Conservation (phyloP, 768 basidiomycete species). For the Lentinula boryana region DNA sequence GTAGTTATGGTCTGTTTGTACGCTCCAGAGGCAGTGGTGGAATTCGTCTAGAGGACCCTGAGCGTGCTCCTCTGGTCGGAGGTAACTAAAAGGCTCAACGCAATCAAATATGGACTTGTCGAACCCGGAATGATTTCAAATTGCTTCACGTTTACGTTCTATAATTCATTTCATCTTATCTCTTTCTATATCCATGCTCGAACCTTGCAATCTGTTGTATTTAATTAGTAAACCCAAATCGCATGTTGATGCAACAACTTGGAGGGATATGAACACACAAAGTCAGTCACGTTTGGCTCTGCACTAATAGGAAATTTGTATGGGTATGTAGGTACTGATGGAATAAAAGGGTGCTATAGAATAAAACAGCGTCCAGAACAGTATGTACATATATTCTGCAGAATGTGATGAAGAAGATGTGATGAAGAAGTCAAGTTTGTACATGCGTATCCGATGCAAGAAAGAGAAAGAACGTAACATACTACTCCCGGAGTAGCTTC, state of each 20-base stretch:
- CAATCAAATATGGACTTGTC: neutral
- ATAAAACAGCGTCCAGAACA: too few species aligned
- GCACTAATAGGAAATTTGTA: too few species aligned
- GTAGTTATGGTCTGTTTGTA: constrained; percentile 46
- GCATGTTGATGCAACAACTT: neutral
- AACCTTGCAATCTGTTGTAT: neutral
- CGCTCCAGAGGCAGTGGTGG: constrained; percentile 38
- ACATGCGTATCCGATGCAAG: neutral
- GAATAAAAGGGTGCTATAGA: too few species aligned
- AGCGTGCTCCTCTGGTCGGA: constrained; percentile 77
- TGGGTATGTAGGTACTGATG: too few species aligned
- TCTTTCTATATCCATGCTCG: neutral
- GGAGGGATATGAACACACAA: too few species aligned
- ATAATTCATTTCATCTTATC: neutral
- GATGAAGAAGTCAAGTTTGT: neutral
- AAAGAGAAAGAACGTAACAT: neutral
- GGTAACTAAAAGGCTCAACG: constrained; percentile 4
- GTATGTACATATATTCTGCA: too few species aligned
- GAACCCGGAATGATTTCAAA: neutral
- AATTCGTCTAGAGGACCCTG: constrained; percentile 75
- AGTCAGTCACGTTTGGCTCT: too few species aligned
- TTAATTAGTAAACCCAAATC: neutral
- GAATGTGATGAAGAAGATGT: neutral
- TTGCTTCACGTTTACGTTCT: neutral
- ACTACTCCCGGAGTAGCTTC: neutral